These are phyloP conservation scores for Tetramitus jugosus DNA, from an alignment of 208 protist species.

Conservation along the genomic window DNA sequence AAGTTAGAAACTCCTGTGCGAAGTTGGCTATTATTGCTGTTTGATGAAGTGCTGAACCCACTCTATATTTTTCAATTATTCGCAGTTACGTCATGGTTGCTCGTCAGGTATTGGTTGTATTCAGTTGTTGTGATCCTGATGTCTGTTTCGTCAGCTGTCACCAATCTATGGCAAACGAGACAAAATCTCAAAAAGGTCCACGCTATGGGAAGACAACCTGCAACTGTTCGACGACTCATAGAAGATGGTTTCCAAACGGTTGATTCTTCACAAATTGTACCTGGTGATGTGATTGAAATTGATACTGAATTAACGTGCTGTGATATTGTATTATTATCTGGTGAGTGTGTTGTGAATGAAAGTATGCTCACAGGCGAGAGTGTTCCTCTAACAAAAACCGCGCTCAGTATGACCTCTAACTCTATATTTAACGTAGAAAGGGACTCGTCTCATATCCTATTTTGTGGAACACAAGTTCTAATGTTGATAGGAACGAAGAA, in stretches of 20 bases:
- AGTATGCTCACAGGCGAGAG: constrained; percentile 51
- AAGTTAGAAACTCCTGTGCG: constrained; percentile 21
- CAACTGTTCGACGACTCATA: too few species aligned
- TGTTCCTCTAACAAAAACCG: too few species aligned
- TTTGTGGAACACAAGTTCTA: constrained; percentile 41
- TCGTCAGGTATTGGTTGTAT: constrained; percentile 18
- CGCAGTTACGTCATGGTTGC: constrained; percentile 16
- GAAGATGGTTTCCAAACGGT: too few species aligned
- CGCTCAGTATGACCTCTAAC: too few species aligned
- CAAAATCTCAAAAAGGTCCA: constrained; percentile 11
- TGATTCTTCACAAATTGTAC: constrained; percentile 9
- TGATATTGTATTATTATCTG: constrained; percentile 45
- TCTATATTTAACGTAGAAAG: too few species aligned
- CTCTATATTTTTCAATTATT: constrained; percentile 31
- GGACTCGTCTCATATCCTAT: too few species aligned
- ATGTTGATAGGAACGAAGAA: not conserved
- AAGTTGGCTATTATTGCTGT: constrained; percentile 11
- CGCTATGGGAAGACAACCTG: not conserved
- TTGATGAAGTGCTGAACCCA: constrained; percentile 25
- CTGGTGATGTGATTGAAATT: constrained; percentile 23
- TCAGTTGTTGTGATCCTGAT: not conserved
- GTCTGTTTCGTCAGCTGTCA: not conserved
- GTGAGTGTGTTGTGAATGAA: constrained; percentile 47
- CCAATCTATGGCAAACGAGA: constrained; percentile 21
- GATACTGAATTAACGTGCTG: constrained; percentile 38